phyloP scores from a whole-genome alignment of 495 filamentous ascomycete genomes.

The Neurospora pannonica region DNA sequence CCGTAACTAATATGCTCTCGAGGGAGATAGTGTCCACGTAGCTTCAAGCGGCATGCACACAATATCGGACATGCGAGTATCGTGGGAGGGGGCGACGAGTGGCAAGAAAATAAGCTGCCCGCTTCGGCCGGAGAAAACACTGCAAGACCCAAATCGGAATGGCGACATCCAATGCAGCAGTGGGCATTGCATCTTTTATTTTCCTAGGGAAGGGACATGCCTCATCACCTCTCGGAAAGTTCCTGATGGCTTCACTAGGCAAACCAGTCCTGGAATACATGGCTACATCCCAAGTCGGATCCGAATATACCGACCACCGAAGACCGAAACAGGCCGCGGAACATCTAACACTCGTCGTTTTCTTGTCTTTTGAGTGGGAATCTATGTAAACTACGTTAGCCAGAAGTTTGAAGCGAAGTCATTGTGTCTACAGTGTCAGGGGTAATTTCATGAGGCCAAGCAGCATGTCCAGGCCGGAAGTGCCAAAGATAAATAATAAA shows the following conservation, averaged over 20 bases:
- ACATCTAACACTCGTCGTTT: too few relatives aligned
- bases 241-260: background rate
- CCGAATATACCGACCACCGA: background rate
- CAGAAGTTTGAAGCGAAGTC: background rate
- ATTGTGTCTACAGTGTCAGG: too few relatives aligned
- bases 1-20: fast-evolving
- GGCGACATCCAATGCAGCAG: background rate
- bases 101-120: background rate
- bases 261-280: background rate
- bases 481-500: too few relatives aligned
- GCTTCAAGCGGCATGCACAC: background rate
- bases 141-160: background rate
- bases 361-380: too few relatives aligned
- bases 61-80: background rate
- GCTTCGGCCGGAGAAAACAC: background rate
- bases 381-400: background rate
- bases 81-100: background rate
- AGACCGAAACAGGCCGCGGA: background rate
- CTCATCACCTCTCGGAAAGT: background rate
- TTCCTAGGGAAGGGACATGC: background rate
- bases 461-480: too few relatives aligned
- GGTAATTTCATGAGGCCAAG: too few relatives aligned
- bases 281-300: background rate
- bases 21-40: background rate
- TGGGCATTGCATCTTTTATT: background rate